phyloP scores from a whole-genome alignment of 164 flowering plant species.

The Protea cynaroides region DNA sequence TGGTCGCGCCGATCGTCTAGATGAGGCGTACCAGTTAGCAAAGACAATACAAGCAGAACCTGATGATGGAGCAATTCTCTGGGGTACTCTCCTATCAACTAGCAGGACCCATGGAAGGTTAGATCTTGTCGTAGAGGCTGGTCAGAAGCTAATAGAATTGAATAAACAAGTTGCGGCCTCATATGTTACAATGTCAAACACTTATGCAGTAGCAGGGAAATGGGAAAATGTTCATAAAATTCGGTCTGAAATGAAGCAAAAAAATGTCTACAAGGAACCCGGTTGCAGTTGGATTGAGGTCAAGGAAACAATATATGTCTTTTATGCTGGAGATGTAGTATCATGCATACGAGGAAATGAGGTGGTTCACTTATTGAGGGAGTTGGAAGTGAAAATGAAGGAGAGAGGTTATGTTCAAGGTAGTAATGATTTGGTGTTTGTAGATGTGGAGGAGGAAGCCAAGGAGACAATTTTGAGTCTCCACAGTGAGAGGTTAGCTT shows the following conservation, averaged over 20 bases:
- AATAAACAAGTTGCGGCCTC: slow-evolving; percentile 43
- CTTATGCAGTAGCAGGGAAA: slow-evolving; percentile 44
- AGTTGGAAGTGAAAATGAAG: slow-evolving; percentile 46
- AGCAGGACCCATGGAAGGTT: slow-evolving; percentile 53
- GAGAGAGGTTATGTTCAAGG: slow-evolving; percentile 45
- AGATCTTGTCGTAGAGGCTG: slow-evolving; percentile 50
- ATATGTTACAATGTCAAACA: slow-evolving; percentile 54
- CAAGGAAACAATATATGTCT: slow-evolving; percentile 29
- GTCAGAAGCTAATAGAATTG: slow-evolving; percentile 35
- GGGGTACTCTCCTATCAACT: slow-evolving; percentile 56
- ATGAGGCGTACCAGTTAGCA: slow-evolving; percentile 51
- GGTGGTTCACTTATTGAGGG: slow-evolving; percentile 31
- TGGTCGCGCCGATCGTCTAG: slow-evolving; percentile 51
- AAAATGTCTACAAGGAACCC: slow-evolving; percentile 50
- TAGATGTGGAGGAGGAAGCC: slow-evolving; percentile 64
- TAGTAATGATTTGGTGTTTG: slow-evolving; percentile 36
- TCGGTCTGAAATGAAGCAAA: slow-evolving; percentile 42
- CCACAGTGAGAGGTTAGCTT: slow-evolving; percentile 69
- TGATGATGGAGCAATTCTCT: slow-evolving; percentile 41
- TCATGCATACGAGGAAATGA: slow-evolving; percentile 28
- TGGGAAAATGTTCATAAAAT: slow-evolving; percentile 41
- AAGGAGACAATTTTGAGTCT: slow-evolving; percentile 41
- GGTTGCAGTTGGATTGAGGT: slow-evolving; percentile 79
- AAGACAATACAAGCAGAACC: slow-evolving; percentile 23
- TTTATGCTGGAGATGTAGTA: slow-evolving; percentile 42